phyloP scores from a whole-genome alignment of 2,329 filamentous ascomycete species.

The Zymoseptoria tritici region DNA sequence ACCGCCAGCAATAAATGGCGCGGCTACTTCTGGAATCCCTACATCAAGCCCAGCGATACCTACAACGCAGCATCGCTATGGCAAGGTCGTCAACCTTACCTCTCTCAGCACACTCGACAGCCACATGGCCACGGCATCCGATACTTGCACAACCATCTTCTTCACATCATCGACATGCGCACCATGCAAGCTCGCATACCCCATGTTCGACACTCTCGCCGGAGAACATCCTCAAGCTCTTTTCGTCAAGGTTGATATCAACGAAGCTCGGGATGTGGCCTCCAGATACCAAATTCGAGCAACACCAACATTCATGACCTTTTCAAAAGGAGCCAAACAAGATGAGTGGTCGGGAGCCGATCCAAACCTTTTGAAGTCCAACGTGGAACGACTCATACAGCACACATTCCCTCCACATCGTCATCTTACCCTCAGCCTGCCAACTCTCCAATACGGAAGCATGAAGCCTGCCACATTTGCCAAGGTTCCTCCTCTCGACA shows the following conservation, averaged over 20 bases:
- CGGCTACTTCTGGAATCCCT: neutral
- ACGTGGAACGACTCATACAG: constrained; percentile 65
- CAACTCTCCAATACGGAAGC: constrained; percentile 58
- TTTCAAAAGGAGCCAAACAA: constrained; percentile 65
- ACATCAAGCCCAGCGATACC: neutral
- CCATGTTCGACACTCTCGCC: constrained; percentile 72
- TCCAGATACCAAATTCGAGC: constrained; percentile 61
- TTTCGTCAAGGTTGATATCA: constrained; percentile 78
- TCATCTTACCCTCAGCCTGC: constrained; percentile 64
- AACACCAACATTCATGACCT: constrained; percentile 86
- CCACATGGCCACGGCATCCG: constrained; percentile 52
- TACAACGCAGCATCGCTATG: constrained; percentile 21
- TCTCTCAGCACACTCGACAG: constrained; percentile 54
- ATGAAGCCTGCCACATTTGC: constrained; percentile 64
- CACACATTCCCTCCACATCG: constrained; percentile 70
- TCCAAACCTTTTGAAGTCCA: constrained; percentile 57
- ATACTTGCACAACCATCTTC: constrained; percentile 73
- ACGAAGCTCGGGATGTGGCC: constrained; percentile 52
- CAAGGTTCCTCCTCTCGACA: constrained; percentile 75
- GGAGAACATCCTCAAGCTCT: constrained; percentile 60
- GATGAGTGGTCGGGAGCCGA: constrained; percentile 78
- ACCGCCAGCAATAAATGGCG: constrained; percentile 7
- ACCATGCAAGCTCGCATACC: constrained; percentile 77
- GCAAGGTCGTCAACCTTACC: constrained; percentile 55
- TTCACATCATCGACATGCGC: constrained; percentile 85